A percentile compares a stretch with the other conserved stretches of the same genome.
These are phyloP conservation scores for Tephrocybe sp. DNA, from an alignment of 768 basidiomycete species.

Conservation along the genomic window DNA sequence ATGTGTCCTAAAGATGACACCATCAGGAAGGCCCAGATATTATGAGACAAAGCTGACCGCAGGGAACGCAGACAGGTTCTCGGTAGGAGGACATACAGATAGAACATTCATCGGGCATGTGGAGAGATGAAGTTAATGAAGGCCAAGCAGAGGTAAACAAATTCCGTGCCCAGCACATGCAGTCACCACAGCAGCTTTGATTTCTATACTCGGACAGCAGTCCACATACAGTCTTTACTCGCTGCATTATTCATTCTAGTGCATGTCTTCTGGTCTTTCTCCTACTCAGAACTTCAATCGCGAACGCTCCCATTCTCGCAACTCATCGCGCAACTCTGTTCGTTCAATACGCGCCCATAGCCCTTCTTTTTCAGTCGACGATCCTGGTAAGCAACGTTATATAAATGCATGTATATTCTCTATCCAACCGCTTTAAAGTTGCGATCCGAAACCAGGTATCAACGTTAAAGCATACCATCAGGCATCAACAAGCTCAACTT, in stretches of 20 bases:
- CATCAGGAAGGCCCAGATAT: too few species aligned
- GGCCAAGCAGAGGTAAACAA: constrained; percentile 7
- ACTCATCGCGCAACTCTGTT: constrained; percentile 41
- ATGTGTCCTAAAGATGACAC: too few species aligned
- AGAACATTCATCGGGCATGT: too few species aligned
- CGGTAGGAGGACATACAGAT: too few species aligned
- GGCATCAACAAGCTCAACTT: constrained; percentile 81
- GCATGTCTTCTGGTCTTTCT: constrained; percentile 35
- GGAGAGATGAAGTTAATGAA: neutral
- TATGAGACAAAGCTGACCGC: too few species aligned
- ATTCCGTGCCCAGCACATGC: neutral
- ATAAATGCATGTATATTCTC: constrained; percentile 17
- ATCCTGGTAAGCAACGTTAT: constrained; percentile 52
- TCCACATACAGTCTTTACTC: constrained; percentile 13
- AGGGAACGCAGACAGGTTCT: too few species aligned
- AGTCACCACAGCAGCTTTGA: constrained; percentile 3
- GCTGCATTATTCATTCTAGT: constrained; percentile 14
- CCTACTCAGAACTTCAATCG: constrained; percentile 27
- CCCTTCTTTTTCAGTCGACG: constrained; percentile 56
- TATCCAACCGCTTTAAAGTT: constrained; percentile 40
- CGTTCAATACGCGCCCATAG: constrained; percentile 53
- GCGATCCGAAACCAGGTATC: constrained; percentile 78
- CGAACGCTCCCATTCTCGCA: constrained; percentile 36
- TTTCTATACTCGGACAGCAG: constrained; percentile 5
- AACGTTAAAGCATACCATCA: constrained; percentile 75